Evolutionary conservation across 257 asterid genomes (phyloP), one percentile per base, ranked within the genome.

Genomic region (Jaltomata sinuosa): DNA sequence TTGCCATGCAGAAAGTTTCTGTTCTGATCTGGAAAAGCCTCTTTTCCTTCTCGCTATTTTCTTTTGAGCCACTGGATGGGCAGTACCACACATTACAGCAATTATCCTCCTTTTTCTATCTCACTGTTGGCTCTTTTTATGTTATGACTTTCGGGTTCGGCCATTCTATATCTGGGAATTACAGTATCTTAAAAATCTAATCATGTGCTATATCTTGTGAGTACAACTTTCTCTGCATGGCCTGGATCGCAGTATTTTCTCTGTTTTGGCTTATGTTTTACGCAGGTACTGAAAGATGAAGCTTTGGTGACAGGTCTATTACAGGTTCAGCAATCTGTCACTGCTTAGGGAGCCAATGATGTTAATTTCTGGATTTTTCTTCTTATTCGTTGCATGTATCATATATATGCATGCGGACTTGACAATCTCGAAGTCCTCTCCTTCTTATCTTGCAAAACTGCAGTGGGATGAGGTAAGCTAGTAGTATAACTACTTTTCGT

Each of bases 401-500:
- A 85, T 89, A 59, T 96, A 96, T 86, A 86, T 87, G 54, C 98
- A 85, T 80, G 97, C 95, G 84, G 99, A 96, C 94, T 87, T 96
- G 90, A 96, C 98, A 77, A 96, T 96, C 87, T 96, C 99, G 8
- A 96, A 94, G 87, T 92, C 97, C 8, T 94, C 98, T 34, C 86
- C 98, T 82, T 93, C 99, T 84, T 93, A 94, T 87, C 84, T 94
- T 52, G 98, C 99, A 71, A 94, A 93, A 87, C 94, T 93, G 87
- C 99, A 96, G 84, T 94, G 99, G 98, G 98, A 96, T 83, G 99
- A 94, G 98, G 99, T 93, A 87, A 47, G 83, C 38, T 32, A 14
- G 78, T 4, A 27, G 49, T 79, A 57, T 76, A 47, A 53, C 42
- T 5, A 84, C 81, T 84, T 80, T 72, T 79, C 52, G 19, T 55